A percentile compares a stretch with the other conserved stretches of the same genome.
phyloP scores from a whole-genome alignment of 2,329 filamentous ascomycete species.

The Paramyrothecium roridum region DNA sequence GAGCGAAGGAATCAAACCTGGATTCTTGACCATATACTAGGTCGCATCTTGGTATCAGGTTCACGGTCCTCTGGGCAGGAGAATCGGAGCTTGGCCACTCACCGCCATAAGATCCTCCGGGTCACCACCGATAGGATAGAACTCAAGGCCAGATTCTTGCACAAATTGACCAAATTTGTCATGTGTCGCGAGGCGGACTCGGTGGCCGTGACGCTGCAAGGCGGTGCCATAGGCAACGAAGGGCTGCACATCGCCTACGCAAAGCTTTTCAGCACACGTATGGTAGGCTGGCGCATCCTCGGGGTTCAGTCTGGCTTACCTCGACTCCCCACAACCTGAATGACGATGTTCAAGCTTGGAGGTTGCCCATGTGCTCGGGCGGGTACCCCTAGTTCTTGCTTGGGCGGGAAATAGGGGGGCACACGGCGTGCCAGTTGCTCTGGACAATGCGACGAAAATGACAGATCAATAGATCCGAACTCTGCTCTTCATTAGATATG shows the following conservation, averaged over 20 bases:
- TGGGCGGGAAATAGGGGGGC: neutral
- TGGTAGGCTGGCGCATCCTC: neutral
- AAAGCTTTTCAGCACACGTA: neutral
- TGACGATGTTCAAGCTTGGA: constrained; percentile 65
- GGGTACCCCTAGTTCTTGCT: constrained; percentile 1
- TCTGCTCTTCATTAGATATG: neutral
- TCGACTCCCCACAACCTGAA: constrained; percentile 75
- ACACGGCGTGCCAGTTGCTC: neutral
- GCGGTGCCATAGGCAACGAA: constrained; percentile 71
- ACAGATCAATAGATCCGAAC: neutral
- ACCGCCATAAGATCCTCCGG: constrained; percentile 36
- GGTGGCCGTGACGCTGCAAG: constrained; percentile 66
- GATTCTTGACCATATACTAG: constrained; percentile 25
- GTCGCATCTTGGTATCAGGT: neutral
- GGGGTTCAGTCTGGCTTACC: neutral
- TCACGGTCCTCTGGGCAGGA: no score
- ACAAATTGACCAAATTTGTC: constrained; percentile 47
- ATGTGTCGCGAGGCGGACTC: constrained; percentile 71
- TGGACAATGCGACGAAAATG: neutral
- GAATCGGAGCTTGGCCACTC: neutral
- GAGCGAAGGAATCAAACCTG: constrained; percentile 23
- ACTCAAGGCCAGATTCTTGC: constrained; percentile 43
- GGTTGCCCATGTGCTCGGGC: neutral
- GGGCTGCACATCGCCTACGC: constrained; percentile 69
- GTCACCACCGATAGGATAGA: constrained; percentile 53